Evolutionary conservation across 1,284 basidiomycete genomes (phyloP).

Genomic region (Marasmius oreades): DNA sequence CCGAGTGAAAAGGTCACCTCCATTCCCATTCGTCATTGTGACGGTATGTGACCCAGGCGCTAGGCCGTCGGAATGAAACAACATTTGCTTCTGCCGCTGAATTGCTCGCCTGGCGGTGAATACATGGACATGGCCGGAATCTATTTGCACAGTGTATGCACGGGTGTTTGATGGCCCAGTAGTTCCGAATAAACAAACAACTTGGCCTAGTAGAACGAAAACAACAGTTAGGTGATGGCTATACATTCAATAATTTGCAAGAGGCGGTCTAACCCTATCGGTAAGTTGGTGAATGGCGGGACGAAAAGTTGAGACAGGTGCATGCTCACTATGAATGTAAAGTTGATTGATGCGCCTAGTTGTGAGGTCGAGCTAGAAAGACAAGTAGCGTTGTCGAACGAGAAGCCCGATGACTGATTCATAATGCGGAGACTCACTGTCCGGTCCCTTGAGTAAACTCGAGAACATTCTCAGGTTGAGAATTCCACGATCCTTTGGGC

Average conservation of each 20-base stretch:
- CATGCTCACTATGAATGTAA: slow-evolving; percentile 27
- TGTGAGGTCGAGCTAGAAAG: slow-evolving; percentile 23
- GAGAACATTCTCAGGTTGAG: neutral
- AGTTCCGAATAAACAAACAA: slow-evolving; percentile 20
- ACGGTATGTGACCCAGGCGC: slow-evolving; percentile 19
- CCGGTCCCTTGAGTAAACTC: slow-evolving; percentile 20
- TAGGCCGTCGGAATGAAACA: slow-evolving; percentile 22
- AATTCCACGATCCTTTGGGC: slow-evolving; percentile 15
- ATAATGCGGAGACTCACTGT: slow-evolving; percentile 24
- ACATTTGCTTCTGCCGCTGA: slow-evolving; percentile 8
- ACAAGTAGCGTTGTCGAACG: slow-evolving; percentile 2
- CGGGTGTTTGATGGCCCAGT: slow-evolving; percentile 17
- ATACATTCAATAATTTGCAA: neutral
- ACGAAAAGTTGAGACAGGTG: neutral
- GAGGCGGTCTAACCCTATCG: neutral
- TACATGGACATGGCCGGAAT: slow-evolving; percentile 7
- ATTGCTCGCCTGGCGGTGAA: slow-evolving; percentile 14
- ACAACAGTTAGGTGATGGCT: neutral
- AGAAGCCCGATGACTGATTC: neutral
- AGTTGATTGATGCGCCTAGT: slow-evolving; percentile 21
- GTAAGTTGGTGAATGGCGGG: neutral
- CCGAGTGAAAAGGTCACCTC: neutral
- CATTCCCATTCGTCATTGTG: slow-evolving; percentile 10
- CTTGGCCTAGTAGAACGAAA: slow-evolving; percentile 15
- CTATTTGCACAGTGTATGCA: slow-evolving; percentile 20